These are phyloP conservation scores for Serpula lacrymans DNA, from an alignment of 768 basidiomycete genomes.

Conservation along the genomic window DNA sequence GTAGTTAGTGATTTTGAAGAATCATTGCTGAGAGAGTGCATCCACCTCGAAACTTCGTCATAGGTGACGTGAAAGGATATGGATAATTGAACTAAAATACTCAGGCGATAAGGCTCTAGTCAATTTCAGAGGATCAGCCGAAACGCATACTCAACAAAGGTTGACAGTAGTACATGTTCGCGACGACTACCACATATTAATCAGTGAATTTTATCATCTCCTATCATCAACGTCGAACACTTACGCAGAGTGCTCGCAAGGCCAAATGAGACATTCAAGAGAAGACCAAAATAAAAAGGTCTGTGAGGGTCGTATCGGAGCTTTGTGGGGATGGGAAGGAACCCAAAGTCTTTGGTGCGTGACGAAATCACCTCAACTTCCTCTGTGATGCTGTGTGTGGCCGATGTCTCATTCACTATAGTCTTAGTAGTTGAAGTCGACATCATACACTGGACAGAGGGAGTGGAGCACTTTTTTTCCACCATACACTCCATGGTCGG, in stretches of 20 bases:
- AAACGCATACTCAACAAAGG: slow-evolving; percentile 57
- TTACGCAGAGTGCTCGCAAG: slow-evolving; percentile 53
- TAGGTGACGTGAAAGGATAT: slow-evolving; percentile 27
- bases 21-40: slow-evolving; percentile 11
- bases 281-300: slow-evolving; percentile 43
- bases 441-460: background rate
- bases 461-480: background rate
- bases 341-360: slow-evolving; percentile 45
- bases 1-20: slow-evolving; percentile 4
- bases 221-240: slow-evolving; percentile 11
- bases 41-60: slow-evolving; percentile 19
- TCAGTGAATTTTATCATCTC: background rate
- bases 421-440: background rate
- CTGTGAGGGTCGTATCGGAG: slow-evolving; percentile 45
- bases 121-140: too few species aligned
- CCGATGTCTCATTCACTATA: background rate
- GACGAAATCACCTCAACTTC: background rate
- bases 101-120: background rate
- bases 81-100: slow-evolving; percentile 25
- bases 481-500: too few species aligned
- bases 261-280: slow-evolving; percentile 54
- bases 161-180: slow-evolving; percentile 78
- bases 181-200: slow-evolving; percentile 53
- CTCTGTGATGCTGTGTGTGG: background rate
- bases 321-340: slow-evolving; percentile 52